Evolutionary conservation across 345 rosid species (phyloP).

Genomic region (Geranium brycei): DNA sequence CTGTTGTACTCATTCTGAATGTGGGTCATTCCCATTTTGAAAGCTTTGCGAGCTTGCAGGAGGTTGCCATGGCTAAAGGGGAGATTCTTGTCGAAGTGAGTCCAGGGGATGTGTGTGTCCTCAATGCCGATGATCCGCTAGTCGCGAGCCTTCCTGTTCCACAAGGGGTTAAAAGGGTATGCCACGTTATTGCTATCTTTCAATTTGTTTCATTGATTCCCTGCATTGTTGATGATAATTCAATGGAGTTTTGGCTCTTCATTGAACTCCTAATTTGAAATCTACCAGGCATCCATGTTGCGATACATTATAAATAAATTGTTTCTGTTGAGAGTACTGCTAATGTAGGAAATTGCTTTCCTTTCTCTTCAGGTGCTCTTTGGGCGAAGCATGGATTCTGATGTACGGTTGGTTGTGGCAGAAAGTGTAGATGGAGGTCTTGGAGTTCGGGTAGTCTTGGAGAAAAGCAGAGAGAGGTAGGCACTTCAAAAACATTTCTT

Average conservation of each 20-base stretch:
- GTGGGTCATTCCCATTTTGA: slow-evolving; percentile 24
- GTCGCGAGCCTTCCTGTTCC: slow-evolving; percentile 15
- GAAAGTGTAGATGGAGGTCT: slow-evolving; percentile 14
- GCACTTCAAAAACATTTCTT: not conserved
- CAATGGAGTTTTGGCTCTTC: too few species aligned
- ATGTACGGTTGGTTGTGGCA: slow-evolving; percentile 20
- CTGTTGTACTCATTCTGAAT: slow-evolving; percentile 15
- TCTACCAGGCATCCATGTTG: not conserved
- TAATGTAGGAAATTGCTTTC: not conserved
- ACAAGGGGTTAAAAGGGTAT: slow-evolving; percentile 16
- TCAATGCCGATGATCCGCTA: slow-evolving; percentile 26
- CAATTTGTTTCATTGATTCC: not conserved
- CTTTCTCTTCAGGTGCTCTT: slow-evolving; percentile 12
- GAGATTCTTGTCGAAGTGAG: slow-evolving; percentile 16
- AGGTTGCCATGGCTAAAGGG: slow-evolving; percentile 19
- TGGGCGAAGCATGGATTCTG: slow-evolving; percentile 16
- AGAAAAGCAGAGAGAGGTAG: slow-evolving; percentile 11
- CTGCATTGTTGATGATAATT: not conserved
- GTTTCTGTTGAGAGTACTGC: not conserved
- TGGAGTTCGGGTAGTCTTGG: slow-evolving; percentile 16
- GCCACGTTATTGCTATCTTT: not conserved
- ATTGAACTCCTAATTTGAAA: not conserved
- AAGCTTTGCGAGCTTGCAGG: slow-evolving; percentile 16
- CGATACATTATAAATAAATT: not conserved
- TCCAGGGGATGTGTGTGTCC: slow-evolving; percentile 13